A percentile compares a stretch with the other conserved stretches of the same genome.
Conservation (phyloP, 495 filamentous ascomycete genomes). For the Aspergillus panamensis region DNA sequence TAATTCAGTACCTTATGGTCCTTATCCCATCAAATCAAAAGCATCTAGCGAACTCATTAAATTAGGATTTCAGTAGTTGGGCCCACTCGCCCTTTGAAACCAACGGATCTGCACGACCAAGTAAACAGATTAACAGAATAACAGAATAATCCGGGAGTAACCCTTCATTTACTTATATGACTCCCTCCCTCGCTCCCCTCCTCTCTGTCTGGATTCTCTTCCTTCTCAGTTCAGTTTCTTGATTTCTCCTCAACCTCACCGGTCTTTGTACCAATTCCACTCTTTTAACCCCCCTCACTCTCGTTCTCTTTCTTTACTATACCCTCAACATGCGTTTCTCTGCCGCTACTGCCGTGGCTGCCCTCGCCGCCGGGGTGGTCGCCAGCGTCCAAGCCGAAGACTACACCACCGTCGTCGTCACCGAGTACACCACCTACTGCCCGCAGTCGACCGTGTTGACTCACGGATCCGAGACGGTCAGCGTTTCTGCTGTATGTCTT, state of each 20-base stretch:
- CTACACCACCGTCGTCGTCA: conserved; percentile 73
- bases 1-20: too few relatives aligned
- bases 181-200: neutral
- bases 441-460: conserved; percentile 68
- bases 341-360: conserved; percentile 66
- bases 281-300: conserved; percentile 42
- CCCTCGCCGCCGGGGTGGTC: conserved; percentile 55
- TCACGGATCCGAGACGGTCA: conserved; percentile 70
- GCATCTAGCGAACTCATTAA: too few relatives aligned
- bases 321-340: conserved; percentile 84
- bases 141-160: neutral
- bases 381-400: conserved; percentile 49
- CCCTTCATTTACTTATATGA: neutral
- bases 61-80: too few relatives aligned
- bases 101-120: neutral
- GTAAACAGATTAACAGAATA: too few relatives aligned
- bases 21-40: too few relatives aligned
- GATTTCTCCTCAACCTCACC: conserved; percentile 11
- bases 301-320: conserved; percentile 15
- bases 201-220: neutral
- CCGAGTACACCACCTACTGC: conserved; percentile 83
- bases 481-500: conserved; percentile 63
- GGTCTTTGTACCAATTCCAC: conserved; percentile 49
- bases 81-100: neutral
- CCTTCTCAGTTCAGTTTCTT: neutral